Conservation (phyloP, 352 stramenopile species). For the Thraustochytrium striatum region DNA sequence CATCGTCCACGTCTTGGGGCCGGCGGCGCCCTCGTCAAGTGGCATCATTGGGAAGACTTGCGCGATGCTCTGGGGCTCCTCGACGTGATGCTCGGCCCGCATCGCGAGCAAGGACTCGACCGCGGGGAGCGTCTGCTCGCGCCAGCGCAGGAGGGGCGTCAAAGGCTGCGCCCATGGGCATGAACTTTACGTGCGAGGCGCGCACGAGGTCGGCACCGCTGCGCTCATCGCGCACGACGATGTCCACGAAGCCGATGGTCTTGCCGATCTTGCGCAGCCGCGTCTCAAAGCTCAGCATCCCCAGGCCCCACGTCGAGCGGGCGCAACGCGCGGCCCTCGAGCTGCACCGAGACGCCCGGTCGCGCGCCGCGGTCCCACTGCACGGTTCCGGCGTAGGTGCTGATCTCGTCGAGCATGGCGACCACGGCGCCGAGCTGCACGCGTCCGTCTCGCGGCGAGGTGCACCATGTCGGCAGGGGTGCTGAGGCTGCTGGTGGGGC, state of each 20-base stretch:
- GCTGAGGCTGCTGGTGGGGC: background rate
- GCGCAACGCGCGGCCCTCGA: background rate
- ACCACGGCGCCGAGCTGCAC: constrained; percentile 14
- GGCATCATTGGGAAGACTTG: background rate
- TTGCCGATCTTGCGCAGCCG: background rate
- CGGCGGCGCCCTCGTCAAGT: background rate
- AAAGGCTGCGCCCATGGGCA: constrained; percentile 12
- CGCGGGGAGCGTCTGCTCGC: background rate
- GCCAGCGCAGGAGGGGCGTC: background rate
- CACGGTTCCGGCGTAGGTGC: constrained; percentile 9
- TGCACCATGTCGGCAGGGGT: constrained; percentile 10
- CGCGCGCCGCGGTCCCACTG: background rate
- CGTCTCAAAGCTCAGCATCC: constrained; percentile 4
- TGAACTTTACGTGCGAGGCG: constrained; percentile 24
- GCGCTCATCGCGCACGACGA: background rate
- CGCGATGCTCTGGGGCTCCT: background rate
- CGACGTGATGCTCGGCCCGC: background rate
- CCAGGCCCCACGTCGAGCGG: constrained; percentile 23
- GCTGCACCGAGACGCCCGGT: constrained; percentile 7
- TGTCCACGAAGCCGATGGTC: constrained; percentile 14
- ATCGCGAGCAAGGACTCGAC: background rate
- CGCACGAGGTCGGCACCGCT: background rate
- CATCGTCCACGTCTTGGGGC: background rate
- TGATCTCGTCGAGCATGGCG: constrained; percentile 31
- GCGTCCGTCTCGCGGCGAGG: background rate